These are phyloP conservation scores for Gentiana dahurica DNA, from an alignment of 257 asterid species.

Conservation along the genomic window DNA sequence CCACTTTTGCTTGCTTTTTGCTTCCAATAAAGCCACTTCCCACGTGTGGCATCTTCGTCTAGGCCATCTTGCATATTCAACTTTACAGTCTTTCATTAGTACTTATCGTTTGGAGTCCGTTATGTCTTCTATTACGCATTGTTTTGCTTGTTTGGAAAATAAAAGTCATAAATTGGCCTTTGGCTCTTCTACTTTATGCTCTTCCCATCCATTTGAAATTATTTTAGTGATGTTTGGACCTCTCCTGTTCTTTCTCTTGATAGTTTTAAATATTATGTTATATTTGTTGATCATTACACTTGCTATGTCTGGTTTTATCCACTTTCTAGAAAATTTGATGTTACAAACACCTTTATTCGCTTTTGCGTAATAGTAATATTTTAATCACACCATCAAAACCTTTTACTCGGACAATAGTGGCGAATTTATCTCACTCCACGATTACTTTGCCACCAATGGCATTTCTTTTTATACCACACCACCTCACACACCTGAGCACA, in stretches of 20 bases:
- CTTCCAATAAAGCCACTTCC: background rate
- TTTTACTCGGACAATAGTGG: too few species aligned
- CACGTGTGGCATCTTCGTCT: background rate
- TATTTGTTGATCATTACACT: background rate
- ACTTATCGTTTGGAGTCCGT: background rate
- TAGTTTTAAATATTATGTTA: background rate
- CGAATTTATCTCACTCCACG: too few species aligned
- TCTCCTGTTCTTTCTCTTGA: background rate
- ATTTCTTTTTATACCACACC: too few species aligned
- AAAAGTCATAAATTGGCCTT: conserved; percentile 3
- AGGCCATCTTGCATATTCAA: background rate
- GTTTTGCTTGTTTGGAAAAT: background rate
- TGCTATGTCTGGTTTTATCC: too few species aligned
- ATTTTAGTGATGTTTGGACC: background rate
- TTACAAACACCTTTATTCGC: too few species aligned
- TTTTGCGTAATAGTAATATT: too few species aligned
- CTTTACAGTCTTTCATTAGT: background rate
- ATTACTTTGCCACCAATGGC: too few species aligned
- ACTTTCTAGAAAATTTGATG: too few species aligned
- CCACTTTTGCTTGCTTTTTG: background rate
- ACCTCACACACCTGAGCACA: too few species aligned
- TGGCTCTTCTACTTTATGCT: background rate
- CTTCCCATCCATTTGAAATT: background rate
- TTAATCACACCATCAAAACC: too few species aligned
- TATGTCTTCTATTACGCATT: background rate